These are phyloP conservation scores for Fusarium sp. DNA, from an alignment of 2,329 filamentous ascomycete genomes.

Conservation along the genomic window DNA sequence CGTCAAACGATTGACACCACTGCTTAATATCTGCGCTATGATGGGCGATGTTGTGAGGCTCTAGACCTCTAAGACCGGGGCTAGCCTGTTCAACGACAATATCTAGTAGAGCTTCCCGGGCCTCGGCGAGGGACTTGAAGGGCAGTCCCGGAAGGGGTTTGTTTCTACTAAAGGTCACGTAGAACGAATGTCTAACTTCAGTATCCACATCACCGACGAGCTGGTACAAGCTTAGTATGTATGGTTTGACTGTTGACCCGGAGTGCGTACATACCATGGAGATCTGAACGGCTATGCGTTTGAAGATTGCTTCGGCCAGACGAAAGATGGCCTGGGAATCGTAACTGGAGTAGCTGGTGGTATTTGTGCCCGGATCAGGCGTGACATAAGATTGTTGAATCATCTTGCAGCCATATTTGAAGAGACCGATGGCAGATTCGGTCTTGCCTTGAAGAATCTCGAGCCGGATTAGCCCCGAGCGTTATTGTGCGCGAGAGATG, in stretches of 20 bases:
- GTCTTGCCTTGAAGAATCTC: conserved; percentile 37
- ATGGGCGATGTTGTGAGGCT: background rate
- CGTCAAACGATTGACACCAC: conserved; percentile 21
- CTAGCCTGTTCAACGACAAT: conserved; percentile 26
- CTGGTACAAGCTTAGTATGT: background rate
- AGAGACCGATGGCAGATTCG: conserved; percentile 23
- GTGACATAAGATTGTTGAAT: conserved; percentile 18
- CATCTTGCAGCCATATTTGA: conserved; percentile 34
- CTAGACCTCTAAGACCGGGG: conserved; percentile 25
- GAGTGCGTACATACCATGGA: conserved; percentile 9
- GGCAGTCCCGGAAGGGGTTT: background rate
- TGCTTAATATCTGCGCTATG: conserved; percentile 16
- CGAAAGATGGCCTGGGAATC: conserved; percentile 6
- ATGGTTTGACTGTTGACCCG: fast-evolving
- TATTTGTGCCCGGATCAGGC: background rate
- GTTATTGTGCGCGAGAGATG: fast-evolving
- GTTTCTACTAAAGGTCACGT: background rate
- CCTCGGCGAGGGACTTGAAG: conserved; percentile 12
- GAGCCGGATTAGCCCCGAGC: background rate
- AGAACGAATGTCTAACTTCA: background rate
- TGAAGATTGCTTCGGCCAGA: conserved; percentile 17
- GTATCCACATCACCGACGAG: conserved; percentile 25
- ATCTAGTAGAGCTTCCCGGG: conserved; percentile 24
- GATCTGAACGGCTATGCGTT: conserved; percentile 23
- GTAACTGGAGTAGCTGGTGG: background rate